Base-by-base conservation (phyloP, 768 basidiomycete species). In the Obba rivulosa region DNA sequence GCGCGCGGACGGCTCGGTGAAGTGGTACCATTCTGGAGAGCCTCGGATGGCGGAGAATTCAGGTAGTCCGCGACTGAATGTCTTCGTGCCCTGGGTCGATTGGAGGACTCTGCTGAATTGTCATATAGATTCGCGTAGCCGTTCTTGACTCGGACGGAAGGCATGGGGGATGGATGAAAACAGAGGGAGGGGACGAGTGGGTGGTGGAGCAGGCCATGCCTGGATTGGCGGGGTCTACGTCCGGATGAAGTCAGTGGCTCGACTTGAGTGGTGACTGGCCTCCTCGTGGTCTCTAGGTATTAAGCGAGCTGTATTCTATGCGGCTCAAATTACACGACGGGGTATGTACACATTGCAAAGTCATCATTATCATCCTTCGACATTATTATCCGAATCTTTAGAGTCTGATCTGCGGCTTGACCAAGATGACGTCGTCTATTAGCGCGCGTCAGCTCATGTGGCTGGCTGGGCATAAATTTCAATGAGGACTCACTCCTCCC, bases 61-160 rank as follows among this genome's bases (percentile, higher is more conserved):
- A 21, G 36, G 14, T 21, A 46, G 14, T 17, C 34, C 23, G 22
- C 35, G 13, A 36, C 35, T 20, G 18, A 28, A 16, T 13, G 35
- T 34, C 14, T 14, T 16, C 17, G 34, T 46, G n/a, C 14, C 14
- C n/a, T 34, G 4, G 37, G 22, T 10, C 7, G 36, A 17, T 23
- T 17, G 22, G 31, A 38, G n/a, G 37, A n/a, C 5, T 55, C 49
- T 2, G 35, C 25, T 16, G 23, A 34, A 20, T 35, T 37, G 36
- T 62, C 57, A 42, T 41, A 34, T 35, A 64, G 52, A 43, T 36
- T 34, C 10, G 49, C 41, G 54, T 62, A 64, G 42, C 58, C 56
- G 25, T 57, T 55, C 59, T 64, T 72, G 45, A 79, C 66, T 56
- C 74, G 69, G 46, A 79, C 67, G 35, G 78, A 79, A 34, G 77